These are phyloP conservation scores for Tulasnella sp. DNA, from an alignment of 768 basidiomycete species.

Conservation along the genomic window DNA sequence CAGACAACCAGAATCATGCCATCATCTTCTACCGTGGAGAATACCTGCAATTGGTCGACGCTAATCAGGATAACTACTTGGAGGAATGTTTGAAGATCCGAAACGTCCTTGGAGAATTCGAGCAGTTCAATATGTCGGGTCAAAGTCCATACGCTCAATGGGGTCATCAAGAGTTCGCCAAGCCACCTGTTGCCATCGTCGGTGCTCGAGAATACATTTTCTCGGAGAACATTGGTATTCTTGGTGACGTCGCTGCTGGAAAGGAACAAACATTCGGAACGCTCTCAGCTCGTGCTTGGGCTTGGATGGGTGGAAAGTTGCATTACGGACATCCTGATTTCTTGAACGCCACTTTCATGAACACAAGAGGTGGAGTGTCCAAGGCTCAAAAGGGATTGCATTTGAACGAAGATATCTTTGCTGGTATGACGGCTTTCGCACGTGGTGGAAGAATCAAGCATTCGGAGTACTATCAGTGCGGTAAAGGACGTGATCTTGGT, in stretches of 20 bases:
- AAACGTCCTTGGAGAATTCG: conserved; percentile 95
- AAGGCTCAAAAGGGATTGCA: conserved; percentile 99
- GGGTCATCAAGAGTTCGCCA: conserved; percentile 77
- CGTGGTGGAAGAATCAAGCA: conserved; percentile 97
- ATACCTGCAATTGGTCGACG: conserved; percentile 97
- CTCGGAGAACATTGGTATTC: conserved; percentile 98
- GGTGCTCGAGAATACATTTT: conserved; percentile 99
- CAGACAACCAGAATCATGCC: conserved; percentile 99
- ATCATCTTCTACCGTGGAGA: conserved; percentile 99
- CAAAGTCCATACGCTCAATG: conserved; percentile 89
- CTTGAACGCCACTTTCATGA: conserved; percentile 96
- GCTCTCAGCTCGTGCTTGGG: conserved; percentile 85
- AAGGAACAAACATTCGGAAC: conserved; percentile 99
- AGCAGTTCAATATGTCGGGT: conserved; percentile 72
- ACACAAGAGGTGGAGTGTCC: conserved; percentile 92
- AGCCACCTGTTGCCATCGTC: conserved; percentile 87
- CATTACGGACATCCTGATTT: conserved; percentile 99
- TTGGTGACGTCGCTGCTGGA: conserved; percentile 95
- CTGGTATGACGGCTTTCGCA: conserved; percentile 96
- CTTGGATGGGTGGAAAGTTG: conserved; percentile 96
- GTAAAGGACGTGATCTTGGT: conserved; percentile 95
- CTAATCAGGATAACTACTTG: conserved; percentile 99
- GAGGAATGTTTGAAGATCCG: conserved; percentile 99
- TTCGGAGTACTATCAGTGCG: conserved; percentile 98
- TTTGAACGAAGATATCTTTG: conserved; percentile 98